phyloP scores from a whole-genome alignment of 352 stramenopile species.

The Globisporangium acanthophoron region DNA sequence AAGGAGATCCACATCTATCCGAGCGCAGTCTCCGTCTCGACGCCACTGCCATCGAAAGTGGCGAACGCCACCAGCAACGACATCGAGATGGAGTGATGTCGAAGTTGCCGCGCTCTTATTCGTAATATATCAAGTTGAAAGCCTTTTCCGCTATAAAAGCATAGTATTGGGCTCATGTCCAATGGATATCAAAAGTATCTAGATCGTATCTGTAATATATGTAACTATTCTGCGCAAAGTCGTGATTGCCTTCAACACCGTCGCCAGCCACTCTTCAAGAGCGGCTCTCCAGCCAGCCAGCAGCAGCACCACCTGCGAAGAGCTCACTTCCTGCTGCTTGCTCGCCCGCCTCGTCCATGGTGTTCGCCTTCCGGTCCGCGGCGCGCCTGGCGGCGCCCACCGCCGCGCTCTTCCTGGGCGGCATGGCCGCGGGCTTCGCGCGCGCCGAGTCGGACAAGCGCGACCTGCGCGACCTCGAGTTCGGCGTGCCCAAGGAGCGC shows the following conservation, averaged over 20 bases:
- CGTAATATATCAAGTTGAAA: no score
- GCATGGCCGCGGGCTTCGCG: constrained; percentile 36
- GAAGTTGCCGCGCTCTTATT: not conserved
- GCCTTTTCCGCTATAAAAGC: no score
- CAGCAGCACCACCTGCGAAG: not conserved
- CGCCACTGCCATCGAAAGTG: no score
- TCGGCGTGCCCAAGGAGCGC: constrained; percentile 79
- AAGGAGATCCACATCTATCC: constrained; percentile 64
- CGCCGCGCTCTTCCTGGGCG: constrained; percentile 49
- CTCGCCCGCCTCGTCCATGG: constrained; percentile 24
- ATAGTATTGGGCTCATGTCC: no score
- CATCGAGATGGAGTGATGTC: constrained; percentile 36
- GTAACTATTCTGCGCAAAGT: not conserved
- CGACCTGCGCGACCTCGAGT: constrained; percentile 81
- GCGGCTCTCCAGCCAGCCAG: not conserved
- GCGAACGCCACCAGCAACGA: constrained; percentile 18
- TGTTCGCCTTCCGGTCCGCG: constrained; percentile 51
- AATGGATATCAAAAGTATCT: no score
- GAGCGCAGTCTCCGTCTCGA: not conserved
- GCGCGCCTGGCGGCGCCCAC: constrained; percentile 37
- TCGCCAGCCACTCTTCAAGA: not conserved
- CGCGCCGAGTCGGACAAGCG: constrained; percentile 55
- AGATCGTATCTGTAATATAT: constrained; percentile 11
- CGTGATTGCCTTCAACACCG: not conserved
- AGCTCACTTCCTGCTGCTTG: not conserved